Evolutionary conservation across 805 yeast genomes (phyloP), one percentile per base, ranked within the genome.

Genomic region (Ogataea nakhonphanomensis): DNA sequence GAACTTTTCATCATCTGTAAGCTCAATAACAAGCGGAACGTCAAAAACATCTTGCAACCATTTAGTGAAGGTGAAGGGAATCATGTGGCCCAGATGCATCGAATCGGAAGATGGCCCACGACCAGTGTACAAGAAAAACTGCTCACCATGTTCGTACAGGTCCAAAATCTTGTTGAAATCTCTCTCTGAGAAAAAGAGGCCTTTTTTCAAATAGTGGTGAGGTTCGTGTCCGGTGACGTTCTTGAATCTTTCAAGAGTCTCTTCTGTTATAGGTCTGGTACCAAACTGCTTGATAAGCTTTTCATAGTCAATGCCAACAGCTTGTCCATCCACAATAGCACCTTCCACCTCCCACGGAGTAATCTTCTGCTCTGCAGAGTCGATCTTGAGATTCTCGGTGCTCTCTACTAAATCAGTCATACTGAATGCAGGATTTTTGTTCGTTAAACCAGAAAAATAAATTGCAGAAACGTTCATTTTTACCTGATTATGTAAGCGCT

Each of bases 311-410:
- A 93, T 90, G 21, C 79, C 89, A 62, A 84, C 90, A n/a, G 84
- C 78, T 54, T 82, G 71, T 39, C 99, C 99, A 55, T 90, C 95
- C 43, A 88, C 96, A 33, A 91, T 95, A 2, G 97, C 98, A 43
- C 98, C 99, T 65, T 86, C 96, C 23, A 93, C 99, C 62, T 93
- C 99, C 99, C 99, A 93, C 35, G 99, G 99, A 1, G 99, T 93
- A 45, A 84, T 73, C 25, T 68, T 71, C 59, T 82, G 90, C 42
- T 72, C 80, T 3, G 42, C 14, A 10, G 33, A 27, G 8, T 33
- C 42, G 28, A 38, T 38, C 25, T 32, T 15, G 33, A 38, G 15
- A 4, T 38, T 32, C 22, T 38, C 42, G 8, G 42, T 38, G 37
- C 42, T 33, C 28, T 38, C 37, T 7, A 38, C 27, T 32, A 38